Conservation (phyloP, 2,329 filamentous ascomycete species). For the Fusarium nisikadoi region DNA sequence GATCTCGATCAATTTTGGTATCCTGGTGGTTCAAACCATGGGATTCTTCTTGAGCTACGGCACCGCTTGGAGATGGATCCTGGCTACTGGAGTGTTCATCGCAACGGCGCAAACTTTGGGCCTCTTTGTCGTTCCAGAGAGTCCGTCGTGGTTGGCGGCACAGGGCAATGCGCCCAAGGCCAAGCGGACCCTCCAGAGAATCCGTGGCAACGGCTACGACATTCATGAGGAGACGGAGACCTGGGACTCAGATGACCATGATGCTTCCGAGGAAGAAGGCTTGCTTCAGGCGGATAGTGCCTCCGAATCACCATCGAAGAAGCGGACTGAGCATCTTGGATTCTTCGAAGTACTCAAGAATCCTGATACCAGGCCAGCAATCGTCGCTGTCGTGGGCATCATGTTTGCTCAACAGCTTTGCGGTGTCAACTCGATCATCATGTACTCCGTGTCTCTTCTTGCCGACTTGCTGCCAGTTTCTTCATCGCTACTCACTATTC, state of each 20-base stretch:
- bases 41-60: constrained; percentile 89
- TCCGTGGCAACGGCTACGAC: constrained; percentile 75
- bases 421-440: constrained; percentile 96
- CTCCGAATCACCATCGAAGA: constrained; percentile 36
- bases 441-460: constrained; percentile 96
- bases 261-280: constrained; percentile 73
- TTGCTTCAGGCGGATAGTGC: constrained; percentile 62
- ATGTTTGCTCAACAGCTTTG: constrained; percentile 95
- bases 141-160: constrained; percentile 85
- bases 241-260: constrained; percentile 62
- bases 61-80: constrained; percentile 83
- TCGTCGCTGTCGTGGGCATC: constrained; percentile 86
- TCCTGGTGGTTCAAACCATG: constrained; percentile 82
- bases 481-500: constrained; percentile 84
- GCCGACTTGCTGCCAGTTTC: constrained; percentile 82
- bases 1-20: constrained; percentile 92
- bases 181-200: constrained; percentile 74
- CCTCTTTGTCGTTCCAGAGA: constrained; percentile 84
- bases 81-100: constrained; percentile 77
- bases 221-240: constrained; percentile 77
- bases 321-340: constrained; percentile 59
- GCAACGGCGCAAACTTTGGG: constrained; percentile 74
- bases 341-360: constrained; percentile 75
- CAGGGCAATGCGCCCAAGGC: constrained; percentile 71
- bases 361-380: constrained; percentile 74